Percentiles rank a stretch among this genome's conserved stretches.
phyloP scores from a whole-genome alignment of 2,329 filamentous ascomycete genomes.

The Emmonsia crescens region DNA sequence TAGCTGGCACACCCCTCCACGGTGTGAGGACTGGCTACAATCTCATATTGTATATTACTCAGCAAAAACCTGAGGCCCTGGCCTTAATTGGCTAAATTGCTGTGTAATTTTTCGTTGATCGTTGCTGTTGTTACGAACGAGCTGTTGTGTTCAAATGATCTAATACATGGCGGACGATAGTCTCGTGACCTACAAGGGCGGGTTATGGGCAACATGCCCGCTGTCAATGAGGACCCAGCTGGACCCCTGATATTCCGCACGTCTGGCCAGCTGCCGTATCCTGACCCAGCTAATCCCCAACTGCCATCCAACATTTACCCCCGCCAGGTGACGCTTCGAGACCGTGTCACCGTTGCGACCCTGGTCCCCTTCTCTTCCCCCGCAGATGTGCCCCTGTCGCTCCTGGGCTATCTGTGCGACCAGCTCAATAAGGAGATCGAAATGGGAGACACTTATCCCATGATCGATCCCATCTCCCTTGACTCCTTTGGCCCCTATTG shows the following conservation, averaged over 20 bases:
- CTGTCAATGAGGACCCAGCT: constrained; percentile 66
- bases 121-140: background rate
- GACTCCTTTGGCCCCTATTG: constrained; percentile 71
- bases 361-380: constrained; percentile 72
- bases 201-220: constrained; percentile 48
- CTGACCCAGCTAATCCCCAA: constrained; percentile 49
- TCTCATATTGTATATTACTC: background rate
- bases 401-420: constrained; percentile 68
- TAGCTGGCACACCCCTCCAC: background rate
- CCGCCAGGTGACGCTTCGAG: constrained; percentile 69
- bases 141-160: background rate
- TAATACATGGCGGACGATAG: constrained; percentile 3
- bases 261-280: constrained; percentile 56
- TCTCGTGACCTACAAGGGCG: constrained; percentile 12
- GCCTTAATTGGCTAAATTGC: background rate
- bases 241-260: constrained; percentile 59
- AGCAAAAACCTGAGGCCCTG: background rate
- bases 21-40: background rate
- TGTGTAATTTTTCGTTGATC: background rate
- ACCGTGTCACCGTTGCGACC: constrained; percentile 73
- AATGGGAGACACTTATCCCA: constrained; percentile 83
- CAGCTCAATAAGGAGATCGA: constrained; percentile 86
- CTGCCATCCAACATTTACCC: constrained; percentile 60
- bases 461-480: constrained; percentile 65
- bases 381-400: constrained; percentile 60